Evolutionary conservation across 192 early-diverging fungal genomes (phyloP).

Genomic region (Backusella liffmaniae): DNA sequence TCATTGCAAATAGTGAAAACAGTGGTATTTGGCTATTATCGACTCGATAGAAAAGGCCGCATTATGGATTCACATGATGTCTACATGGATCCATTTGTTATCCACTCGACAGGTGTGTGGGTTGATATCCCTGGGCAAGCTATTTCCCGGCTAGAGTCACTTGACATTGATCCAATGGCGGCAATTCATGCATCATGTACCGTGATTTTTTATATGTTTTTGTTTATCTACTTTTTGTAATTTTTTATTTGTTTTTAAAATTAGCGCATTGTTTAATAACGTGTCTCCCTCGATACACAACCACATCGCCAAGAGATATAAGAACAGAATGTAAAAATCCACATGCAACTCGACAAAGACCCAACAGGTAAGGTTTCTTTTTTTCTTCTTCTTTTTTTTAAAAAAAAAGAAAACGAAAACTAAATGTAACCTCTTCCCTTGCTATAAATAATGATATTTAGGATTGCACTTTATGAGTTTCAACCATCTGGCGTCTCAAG

Average conservation of each 20-base stretch:
- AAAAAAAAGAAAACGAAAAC: not conserved
- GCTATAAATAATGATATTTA: slow-evolving; percentile 2
- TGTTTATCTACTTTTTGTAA: not conserved
- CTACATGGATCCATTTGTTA: slow-evolving; percentile 47
- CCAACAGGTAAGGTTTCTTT: slow-evolving; percentile 29
- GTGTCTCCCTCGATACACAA: slow-evolving; percentile 36
- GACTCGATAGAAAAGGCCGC: slow-evolving; percentile 42
- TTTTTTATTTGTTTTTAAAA: not conserved
- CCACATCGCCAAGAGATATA: slow-evolving; percentile 30
- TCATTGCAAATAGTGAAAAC: slow-evolving; percentile 40
- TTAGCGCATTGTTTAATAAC: slow-evolving; percentile 46
- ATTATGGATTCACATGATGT: slow-evolving; percentile 51
- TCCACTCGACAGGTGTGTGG: slow-evolving; percentile 44
- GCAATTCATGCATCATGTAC: slow-evolving; percentile 52
- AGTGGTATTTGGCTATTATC: slow-evolving; percentile 57
- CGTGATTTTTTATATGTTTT: not conserved
- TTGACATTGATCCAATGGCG: slow-evolving; percentile 43
- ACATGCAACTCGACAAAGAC: slow-evolving; percentile 41
- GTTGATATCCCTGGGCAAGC: slow-evolving; percentile 34
- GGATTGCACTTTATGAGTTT: slow-evolving; percentile 48
- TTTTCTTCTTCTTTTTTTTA: not conserved
- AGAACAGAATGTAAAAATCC: slow-evolving; percentile 56
- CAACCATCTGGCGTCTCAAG: slow-evolving; percentile 33
- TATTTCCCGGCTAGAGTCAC: slow-evolving; percentile 7
- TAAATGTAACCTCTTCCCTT: not conserved